Evolutionary conservation across 371 early-diverging fungal species (phyloP), one percentile per base, ranked within the genome.

Genomic region (Apophysomyces sp.): DNA sequence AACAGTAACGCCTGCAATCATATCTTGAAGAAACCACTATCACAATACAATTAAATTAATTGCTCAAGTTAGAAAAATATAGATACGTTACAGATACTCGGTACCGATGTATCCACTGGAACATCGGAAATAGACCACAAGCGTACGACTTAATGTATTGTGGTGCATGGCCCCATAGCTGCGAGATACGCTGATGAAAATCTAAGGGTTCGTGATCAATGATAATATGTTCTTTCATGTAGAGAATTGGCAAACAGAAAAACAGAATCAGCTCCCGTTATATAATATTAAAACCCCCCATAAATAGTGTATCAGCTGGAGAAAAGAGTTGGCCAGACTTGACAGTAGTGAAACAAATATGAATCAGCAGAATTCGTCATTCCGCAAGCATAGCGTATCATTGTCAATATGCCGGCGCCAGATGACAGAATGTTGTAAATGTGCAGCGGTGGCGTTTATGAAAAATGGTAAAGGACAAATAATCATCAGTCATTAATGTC

Each of bases 1-100:
- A 27, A 95, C 92, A 2, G 96, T 95, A 26, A 91, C 40, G 18
- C 95, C 97, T 4, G 96, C 94, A 58, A 97, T 83, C 5, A 87
- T 37, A 64, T 97, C 96, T 44, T 91, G 89, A 12, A 85, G 13
- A 13, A 94, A 76, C 96, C 96, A 95, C 49, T 79, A 55, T 44
- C 9, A 5, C 49, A 4, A 44, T 6, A 7, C 8, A 18, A 9
- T 18, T 44, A 44, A 21, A 44, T 21, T 2, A 7, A 7, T 11
- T 21, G 3, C 9, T 8, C 9, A 21, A 18, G 7, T 21, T 18
- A 3, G 21, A 16, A 7, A 16, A 18, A n/a, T n/a, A n/a, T 9
- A 18, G 21, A 44, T 21, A 44, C 21, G 21, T 58, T 59, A 59
- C 60, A 3, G 60, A 41, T 16, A 61, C 15, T 18, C 57, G 31